phyloP scores from a whole-genome alignment of 2,329 filamentous ascomycete genomes.

The Paecilomyces formosus region DNA sequence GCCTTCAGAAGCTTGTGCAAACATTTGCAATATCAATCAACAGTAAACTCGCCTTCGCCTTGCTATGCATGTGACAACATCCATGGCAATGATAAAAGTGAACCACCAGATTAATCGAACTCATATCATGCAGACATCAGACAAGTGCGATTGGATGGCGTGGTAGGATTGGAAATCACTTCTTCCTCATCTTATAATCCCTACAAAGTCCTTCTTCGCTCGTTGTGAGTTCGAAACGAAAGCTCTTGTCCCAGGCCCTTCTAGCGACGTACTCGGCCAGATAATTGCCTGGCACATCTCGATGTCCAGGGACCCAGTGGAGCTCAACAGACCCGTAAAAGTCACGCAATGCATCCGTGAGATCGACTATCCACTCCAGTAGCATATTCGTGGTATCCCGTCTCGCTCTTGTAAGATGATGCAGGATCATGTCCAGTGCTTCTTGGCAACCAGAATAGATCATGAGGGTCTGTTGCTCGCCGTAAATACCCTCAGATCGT shows the following conservation, averaged over 20 bases:
- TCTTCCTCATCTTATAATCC: not conserved
- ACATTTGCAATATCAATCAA: too few species aligned
- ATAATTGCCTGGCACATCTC: not conserved
- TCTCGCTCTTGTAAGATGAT: not conserved
- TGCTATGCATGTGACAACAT: too few species aligned
- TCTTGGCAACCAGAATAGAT: not conserved
- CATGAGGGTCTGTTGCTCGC: not conserved
- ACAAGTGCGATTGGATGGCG: too few species aligned
- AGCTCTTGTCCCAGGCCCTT: not conserved
- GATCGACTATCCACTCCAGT: not conserved
- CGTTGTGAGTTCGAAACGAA: not conserved
- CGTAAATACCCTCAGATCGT: not conserved
- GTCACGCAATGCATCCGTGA: not conserved
- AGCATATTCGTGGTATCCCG: not conserved
- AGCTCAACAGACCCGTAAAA: not conserved
- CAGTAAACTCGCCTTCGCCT: too few species aligned
- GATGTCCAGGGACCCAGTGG: not conserved
- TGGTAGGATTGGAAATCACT: not conserved
- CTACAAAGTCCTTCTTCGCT: not conserved
- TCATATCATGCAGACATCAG: too few species aligned
- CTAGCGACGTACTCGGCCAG: not conserved
- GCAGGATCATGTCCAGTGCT: not conserved
- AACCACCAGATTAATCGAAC: too few species aligned
- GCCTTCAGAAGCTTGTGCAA: too few species aligned
- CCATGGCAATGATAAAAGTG: too few species aligned